Percentiles rank a stretch among this genome's conserved stretches.
Conservation (phyloP, 441 rosid genomes). For the Populus hybrid region DNA sequence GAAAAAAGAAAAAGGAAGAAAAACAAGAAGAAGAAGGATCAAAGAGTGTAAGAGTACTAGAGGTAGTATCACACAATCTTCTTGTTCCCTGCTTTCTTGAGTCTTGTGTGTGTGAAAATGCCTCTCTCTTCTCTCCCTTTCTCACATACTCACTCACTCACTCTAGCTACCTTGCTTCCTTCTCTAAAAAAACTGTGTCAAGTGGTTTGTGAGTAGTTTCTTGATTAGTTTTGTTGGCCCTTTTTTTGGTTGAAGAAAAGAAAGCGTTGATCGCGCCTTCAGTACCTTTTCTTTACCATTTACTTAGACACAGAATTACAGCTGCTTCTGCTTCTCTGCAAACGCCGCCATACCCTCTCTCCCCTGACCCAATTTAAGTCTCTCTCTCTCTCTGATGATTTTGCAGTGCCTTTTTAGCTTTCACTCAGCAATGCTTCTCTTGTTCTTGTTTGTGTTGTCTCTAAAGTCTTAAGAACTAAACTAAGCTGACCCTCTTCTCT, state of each 20-base stretch:
- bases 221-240: background rate
- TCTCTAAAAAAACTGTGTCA: background rate
- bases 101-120: background rate
- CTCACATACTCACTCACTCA: background rate
- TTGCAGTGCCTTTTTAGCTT: background rate
- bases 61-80: background rate
- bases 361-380: background rate
- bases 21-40: background rate
- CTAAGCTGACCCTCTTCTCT: too few species aligned
- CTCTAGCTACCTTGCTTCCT: background rate
- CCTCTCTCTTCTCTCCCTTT: background rate
- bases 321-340: conserved; percentile 10
- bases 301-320: conserved; percentile 17
- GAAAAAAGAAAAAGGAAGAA: background rate
- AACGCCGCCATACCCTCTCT: background rate
- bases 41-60: background rate
- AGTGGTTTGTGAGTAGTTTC: background rate
- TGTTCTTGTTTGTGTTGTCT: background rate
- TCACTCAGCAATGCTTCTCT: conserved; percentile 12
- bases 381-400: background rate
- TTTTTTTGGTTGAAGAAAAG: background rate
- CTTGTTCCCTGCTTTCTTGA: background rate
- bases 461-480: background rate
- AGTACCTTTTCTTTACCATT: conserved; percentile 14
- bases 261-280: background rate